Evolutionary conservation across 768 basidiomycete species (phyloP), one percentile per base, ranked within the genome.

Genomic region (Collybia sp.): DNA sequence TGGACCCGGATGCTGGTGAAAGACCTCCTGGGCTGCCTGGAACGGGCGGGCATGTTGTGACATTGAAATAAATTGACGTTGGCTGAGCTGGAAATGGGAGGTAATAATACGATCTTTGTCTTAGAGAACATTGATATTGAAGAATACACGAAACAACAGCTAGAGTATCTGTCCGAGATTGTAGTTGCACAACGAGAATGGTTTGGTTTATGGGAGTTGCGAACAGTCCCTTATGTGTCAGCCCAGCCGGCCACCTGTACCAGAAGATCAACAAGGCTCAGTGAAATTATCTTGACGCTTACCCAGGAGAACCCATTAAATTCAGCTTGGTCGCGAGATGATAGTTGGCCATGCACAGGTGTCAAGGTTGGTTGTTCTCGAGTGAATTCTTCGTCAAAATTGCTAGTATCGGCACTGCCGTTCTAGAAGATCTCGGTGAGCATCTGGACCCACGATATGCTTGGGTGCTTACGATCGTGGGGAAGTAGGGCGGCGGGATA

Each of bases 281-380:
- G 25, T 17, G 32, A 33, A 30, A 43, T 18, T 15, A 16, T n/a
- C n/a, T 31, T 31, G 3, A 17, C 34, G 36, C 19, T 12, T 56
- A 89, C 90, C 92, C 94, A 97, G 50, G 93, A 95, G 75, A 97
- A 97, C 13, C 93, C 93, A 54, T 90, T 85, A 71, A 99, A 99
- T 65, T 97, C 95, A 44, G 83, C 78, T 67, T 99, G 96, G 59
- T 98, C 93, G 41, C 84, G 84, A 19, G 86, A 59, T 15, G 91
- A 91, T 49, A 99, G 65, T 52, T 95, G 93, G 12, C 90, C 91
- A 58, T 98, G 94, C 33, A 99, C 96, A 12, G 96, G 96, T 2
- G 96, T 99, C 55, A 99, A 70, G 1, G 94, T 98, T 12, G 96
- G 96, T 63, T 96, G 90, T 62, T 99, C 96, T 45, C 79, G 78